A percentile compares a stretch with the other conserved stretches of the same genome.
Conservation (phyloP, 2,329 filamentous ascomycete genomes). For the Penicillium sp. region DNA sequence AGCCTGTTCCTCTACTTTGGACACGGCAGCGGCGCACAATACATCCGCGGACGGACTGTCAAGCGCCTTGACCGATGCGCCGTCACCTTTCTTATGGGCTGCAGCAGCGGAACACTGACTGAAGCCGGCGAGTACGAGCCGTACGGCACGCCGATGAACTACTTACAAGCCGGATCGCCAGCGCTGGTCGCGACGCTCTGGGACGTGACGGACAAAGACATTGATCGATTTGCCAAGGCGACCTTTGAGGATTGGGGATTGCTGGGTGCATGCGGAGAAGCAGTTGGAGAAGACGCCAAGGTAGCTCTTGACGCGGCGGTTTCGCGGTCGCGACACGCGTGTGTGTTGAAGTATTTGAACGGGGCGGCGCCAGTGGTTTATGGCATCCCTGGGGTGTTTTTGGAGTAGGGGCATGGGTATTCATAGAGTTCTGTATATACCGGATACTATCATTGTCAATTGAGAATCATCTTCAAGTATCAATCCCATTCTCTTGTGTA, state of each 20-base stretch:
- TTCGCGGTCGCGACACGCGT: conserved; percentile 73
- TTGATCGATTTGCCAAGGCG: conserved; percentile 84
- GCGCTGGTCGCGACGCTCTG: conserved; percentile 91
- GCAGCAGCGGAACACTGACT: conserved; percentile 79
- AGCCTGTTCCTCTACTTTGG: conserved; percentile 92
- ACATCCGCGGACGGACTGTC: conserved; percentile 83
- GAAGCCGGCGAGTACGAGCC: conserved; percentile 88
- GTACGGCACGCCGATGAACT: conserved; percentile 88
- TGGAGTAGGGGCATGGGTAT: conserved; percentile 47
- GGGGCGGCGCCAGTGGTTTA: conserved; percentile 94
- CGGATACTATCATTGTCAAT: background rate
- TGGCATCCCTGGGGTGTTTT: conserved; percentile 82
- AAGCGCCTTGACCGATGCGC: conserved; percentile 79
- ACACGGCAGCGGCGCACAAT: conserved; percentile 92
- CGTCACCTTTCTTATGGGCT: conserved; percentile 89
- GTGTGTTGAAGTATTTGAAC: conserved; percentile 87
- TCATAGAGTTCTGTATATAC: conserved; percentile 9
- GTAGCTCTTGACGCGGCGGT: conserved; percentile 81
- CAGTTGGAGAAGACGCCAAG: conserved; percentile 16
- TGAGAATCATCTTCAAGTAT: background rate
- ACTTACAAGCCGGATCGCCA: conserved; percentile 84
- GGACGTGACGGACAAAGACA: conserved; percentile 98
- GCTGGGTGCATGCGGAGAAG: conserved; percentile 54
- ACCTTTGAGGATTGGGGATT: conserved; percentile 89
- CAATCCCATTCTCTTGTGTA: background rate